These are phyloP conservation scores for Xylaria flabelliformis DNA, from an alignment of 495 filamentous ascomycete genomes.

Conservation along the genomic window DNA sequence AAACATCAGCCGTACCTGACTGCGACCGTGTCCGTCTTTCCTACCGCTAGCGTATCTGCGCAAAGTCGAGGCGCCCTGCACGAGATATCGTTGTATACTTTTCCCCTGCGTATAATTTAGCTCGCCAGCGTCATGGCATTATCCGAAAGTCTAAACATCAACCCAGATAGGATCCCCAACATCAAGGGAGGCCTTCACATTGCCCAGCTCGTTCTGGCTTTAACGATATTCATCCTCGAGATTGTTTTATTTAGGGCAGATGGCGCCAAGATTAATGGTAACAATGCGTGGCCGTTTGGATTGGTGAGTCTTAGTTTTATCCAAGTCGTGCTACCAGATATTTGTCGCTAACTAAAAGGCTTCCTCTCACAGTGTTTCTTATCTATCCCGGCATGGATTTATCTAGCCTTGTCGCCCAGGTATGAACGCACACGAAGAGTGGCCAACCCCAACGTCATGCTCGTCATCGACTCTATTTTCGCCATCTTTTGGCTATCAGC, in stretches of 20 bases:
- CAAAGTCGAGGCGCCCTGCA: constrained; percentile 4
- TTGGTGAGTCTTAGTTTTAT: constrained; percentile 63
- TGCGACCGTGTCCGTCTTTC: constrained; percentile 3
- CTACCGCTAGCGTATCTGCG: not conserved
- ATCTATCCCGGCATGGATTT: constrained; percentile 80
- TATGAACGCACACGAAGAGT: constrained; percentile 81
- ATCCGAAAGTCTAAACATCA: constrained; percentile 54
- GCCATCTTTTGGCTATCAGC: constrained; percentile 84
- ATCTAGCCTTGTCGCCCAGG: constrained; percentile 80
- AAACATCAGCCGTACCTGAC: not conserved
- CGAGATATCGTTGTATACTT: constrained; percentile 12
- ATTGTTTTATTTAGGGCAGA: constrained; percentile 73
- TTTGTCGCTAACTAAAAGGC: not conserved
- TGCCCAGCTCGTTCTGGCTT: constrained; percentile 69
- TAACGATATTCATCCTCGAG: constrained; percentile 74
- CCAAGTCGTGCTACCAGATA: not conserved
- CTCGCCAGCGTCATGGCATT: constrained; percentile 33
- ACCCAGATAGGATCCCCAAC: constrained; percentile 58
- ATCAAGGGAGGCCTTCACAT: constrained; percentile 64
- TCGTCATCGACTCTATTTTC: constrained; percentile 74
- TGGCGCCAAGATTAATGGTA: constrained; percentile 66
- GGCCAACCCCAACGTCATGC: constrained; percentile 83
- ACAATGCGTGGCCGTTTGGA: constrained; percentile 76
- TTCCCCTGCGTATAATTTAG: constrained; percentile 8
- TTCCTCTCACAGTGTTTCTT: constrained; percentile 73